These are phyloP conservation scores for Penicillium verhagenii DNA, from an alignment of 495 filamentous ascomycete species.

Conservation along the genomic window DNA sequence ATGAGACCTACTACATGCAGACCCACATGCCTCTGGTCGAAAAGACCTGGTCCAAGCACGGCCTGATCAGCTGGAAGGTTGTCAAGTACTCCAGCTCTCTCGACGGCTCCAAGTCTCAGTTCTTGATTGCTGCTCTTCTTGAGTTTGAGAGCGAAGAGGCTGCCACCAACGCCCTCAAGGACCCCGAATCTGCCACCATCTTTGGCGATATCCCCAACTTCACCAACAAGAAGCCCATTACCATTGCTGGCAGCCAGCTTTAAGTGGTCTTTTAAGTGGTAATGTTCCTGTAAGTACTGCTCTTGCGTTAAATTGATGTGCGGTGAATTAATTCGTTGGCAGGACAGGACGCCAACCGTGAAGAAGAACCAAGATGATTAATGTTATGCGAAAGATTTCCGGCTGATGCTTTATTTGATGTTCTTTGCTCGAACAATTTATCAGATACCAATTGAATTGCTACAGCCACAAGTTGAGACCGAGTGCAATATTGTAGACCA, in stretches of 20 bases:
- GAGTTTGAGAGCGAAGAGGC: conserved; percentile 25
- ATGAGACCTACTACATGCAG: conserved; percentile 28
- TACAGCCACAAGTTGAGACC: too few relatives aligned
- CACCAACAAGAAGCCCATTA: conserved; percentile 27
- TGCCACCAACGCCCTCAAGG: conserved; percentile 10
- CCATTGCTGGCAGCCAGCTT: conserved; percentile 16
- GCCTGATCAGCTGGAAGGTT: conserved; percentile 21
- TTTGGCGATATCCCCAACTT: conserved; percentile 31
- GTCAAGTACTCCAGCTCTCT: conserved; percentile 19
- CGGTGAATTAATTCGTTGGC: background rate
- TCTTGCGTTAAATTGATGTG: background rate
- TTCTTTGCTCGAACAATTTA: background rate
- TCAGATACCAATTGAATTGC: background rate
- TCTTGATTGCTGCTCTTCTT: conserved; percentile 19
- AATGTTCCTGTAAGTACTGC: background rate
- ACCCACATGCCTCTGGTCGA: conserved; percentile 30
- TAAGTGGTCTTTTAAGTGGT: background rate
- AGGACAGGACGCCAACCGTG: background rate
- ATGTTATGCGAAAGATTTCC: background rate
- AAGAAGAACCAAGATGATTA: background rate
- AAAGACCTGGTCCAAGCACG: conserved; percentile 16
- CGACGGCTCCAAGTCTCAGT: conserved; percentile 17
- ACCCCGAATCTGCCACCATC: conserved; percentile 8
- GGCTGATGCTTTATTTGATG: background rate
- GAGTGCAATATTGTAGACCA: too few relatives aligned